Conservation (phyloP, 2,329 filamentous ascomycete genomes). For the Ploettnerulaceae sp. region DNA sequence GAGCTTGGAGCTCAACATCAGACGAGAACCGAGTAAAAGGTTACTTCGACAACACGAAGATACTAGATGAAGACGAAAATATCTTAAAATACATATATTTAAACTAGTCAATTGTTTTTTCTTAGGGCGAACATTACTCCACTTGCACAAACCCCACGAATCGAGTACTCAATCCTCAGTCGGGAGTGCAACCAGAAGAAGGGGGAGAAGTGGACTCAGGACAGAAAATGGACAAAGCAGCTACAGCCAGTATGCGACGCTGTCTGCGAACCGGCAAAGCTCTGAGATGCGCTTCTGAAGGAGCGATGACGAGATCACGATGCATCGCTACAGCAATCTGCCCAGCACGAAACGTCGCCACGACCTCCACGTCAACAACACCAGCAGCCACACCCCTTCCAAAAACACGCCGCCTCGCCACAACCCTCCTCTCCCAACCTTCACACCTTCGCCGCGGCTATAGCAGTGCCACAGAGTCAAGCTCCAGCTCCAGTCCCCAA, state of each 20-base stretch:
- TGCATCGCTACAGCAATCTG: constrained; percentile 14
- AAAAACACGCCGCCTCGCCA: neutral
- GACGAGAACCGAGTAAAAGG: no score
- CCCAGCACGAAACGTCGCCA: constrained; percentile 5
- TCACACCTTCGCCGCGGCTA: constrained; percentile 6
- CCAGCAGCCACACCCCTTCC: neutral
- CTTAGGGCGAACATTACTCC: no score
- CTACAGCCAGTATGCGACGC: constrained; percentile 11
- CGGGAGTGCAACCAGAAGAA: no score
- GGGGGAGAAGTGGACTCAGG: no score
- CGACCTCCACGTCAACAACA: neutral
- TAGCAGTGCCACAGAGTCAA: constrained; percentile 12
- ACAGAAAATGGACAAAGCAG: constrained; percentile 15
- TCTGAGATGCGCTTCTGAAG: constrained; percentile 6
- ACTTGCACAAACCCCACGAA: no score
- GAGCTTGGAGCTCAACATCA: no score
- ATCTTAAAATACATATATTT: no score
- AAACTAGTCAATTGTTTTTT: no score
- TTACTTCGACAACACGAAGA: no score
- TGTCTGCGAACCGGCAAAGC: constrained; percentile 8
- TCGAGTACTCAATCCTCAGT: no score
- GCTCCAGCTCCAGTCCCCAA: constrained; percentile 4
- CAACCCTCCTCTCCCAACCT: neutral
- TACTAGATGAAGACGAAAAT: no score
- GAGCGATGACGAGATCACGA: neutral